Percentiles rank a stretch among this genome's conserved stretches.
Evolutionary conservation across 495 filamentous ascomycete species (phyloP).

Genomic region (Bacidia gigantensis): DNA sequence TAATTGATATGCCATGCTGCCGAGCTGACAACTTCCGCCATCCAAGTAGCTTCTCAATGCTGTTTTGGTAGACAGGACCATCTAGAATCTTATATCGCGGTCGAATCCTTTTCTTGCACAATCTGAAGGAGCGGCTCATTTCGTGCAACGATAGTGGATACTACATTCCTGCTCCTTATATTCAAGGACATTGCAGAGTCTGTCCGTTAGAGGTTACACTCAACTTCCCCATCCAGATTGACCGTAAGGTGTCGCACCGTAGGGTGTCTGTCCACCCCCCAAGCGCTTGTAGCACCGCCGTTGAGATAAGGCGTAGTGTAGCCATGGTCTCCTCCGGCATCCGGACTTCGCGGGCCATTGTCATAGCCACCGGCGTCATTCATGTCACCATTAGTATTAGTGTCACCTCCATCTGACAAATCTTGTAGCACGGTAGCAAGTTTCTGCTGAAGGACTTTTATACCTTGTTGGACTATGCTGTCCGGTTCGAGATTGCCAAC

Average conservation of each 20-base stretch:
- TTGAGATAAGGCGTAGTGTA: constrained; percentile 65
- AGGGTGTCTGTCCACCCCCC: constrained; percentile 66
- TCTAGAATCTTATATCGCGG: no score
- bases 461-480: constrained; percentile 72
- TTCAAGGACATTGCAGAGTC: no score
- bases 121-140: no score
- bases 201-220: not conserved
- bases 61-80: no score
- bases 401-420: constrained; percentile 39
- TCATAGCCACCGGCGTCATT: constrained; percentile 45
- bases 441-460: constrained; percentile 80
- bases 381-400: constrained; percentile 35
- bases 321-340: constrained; percentile 44
- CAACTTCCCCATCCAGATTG: constrained; percentile 18
- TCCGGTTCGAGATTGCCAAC: constrained; percentile 80
- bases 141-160: no score
- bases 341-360: constrained; percentile 32
- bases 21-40: no score
- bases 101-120: no score
- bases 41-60: no score
- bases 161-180: no score
- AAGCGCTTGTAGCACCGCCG: constrained; percentile 44
- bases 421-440: constrained; percentile 71
- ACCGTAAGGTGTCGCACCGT: constrained; percentile 45
- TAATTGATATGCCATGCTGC: no score